Conservation (phyloP, 352 stramenopile genomes). For the Stramenopiles sp. region DNA sequence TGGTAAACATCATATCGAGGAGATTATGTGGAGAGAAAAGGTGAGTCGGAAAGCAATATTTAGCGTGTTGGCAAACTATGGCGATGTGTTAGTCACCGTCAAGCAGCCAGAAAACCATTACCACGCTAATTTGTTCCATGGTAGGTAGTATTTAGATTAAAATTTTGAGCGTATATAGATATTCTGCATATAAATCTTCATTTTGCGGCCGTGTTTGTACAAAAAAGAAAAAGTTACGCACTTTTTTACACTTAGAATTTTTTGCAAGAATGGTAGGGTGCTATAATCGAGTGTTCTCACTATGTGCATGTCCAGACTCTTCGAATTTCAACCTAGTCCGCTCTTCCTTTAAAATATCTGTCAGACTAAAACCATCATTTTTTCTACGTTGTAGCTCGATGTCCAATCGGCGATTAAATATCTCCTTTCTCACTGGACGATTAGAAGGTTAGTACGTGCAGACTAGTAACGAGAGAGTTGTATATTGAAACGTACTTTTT, state of each 20-base stretch:
- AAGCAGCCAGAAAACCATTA: conserved; percentile 1
- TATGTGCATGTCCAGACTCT: not conserved
- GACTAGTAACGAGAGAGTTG: no score
- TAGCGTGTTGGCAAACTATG: conserved; percentile 53
- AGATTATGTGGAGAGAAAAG: conserved; percentile 68
- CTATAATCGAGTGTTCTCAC: no score
- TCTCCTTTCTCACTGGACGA: not conserved
- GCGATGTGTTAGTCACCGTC: conserved; percentile 42
- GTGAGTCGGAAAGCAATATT: conserved; percentile 47
- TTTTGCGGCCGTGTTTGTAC: no score
- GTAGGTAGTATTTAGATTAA: no score
- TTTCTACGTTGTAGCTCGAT: not conserved
- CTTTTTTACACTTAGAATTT: no score
- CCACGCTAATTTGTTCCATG: no score
- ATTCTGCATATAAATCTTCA: no score
- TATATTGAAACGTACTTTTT: no score
- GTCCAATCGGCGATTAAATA: not conserved
- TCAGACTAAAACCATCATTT: not conserved
- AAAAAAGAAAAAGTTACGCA: no score
- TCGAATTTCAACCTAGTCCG: not conserved
- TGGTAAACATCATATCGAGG: conserved; percentile 53
- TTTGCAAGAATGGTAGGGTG: no score
- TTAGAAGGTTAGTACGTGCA: no score
- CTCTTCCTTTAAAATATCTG: not conserved
- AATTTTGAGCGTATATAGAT: no score